Conservation (phyloP, 495 filamentous ascomycete species). For the Podospora australis region DNA sequence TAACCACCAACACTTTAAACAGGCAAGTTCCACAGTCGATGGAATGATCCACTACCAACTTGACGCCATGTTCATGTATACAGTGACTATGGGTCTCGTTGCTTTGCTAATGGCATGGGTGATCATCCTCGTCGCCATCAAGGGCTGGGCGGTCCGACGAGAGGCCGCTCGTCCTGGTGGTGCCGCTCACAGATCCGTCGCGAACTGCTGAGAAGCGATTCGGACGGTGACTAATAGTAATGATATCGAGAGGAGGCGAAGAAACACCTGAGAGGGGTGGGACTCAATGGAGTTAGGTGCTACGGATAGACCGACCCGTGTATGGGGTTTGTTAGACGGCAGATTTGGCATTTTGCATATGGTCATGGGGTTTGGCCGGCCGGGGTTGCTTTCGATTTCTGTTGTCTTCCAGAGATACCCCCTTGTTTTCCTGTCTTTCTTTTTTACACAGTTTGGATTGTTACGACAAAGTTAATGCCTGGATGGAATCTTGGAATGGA, state of each 20-base stretch:
- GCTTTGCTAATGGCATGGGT: conserved; percentile 83
- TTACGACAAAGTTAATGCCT: background rate
- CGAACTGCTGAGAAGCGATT: too few relatives aligned
- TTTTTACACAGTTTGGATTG: conserved; percentile 4
- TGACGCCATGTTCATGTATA: conserved; percentile 90
- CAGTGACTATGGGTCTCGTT: conserved; percentile 76
- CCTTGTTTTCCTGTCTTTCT: conserved; percentile 2
- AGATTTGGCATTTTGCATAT: too few relatives aligned
- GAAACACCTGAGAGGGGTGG: too few relatives aligned
- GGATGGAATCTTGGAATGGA: background rate
- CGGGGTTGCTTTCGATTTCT: conserved; percentile 17
- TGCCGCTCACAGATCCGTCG: too few relatives aligned
- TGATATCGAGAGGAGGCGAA: too few relatives aligned
- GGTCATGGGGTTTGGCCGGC: too few relatives aligned
- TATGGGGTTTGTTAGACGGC: too few relatives aligned
- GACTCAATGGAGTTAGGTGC: too few relatives aligned
- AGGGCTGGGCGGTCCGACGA: conserved; percentile 75
- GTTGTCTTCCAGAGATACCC: conserved; percentile 21
- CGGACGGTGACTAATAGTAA: too few relatives aligned
- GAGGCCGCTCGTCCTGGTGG: conserved; percentile 39
- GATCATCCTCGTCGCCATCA: conserved; percentile 71
- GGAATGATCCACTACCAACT: conserved; percentile 68
- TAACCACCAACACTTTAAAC: conserved; percentile 12
- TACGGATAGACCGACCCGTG: too few relatives aligned
- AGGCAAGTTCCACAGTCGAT: conserved; percentile 65